phyloP scores from a whole-genome alignment of 176 grass and related monocot species.

The Raddia guianensis region DNA sequence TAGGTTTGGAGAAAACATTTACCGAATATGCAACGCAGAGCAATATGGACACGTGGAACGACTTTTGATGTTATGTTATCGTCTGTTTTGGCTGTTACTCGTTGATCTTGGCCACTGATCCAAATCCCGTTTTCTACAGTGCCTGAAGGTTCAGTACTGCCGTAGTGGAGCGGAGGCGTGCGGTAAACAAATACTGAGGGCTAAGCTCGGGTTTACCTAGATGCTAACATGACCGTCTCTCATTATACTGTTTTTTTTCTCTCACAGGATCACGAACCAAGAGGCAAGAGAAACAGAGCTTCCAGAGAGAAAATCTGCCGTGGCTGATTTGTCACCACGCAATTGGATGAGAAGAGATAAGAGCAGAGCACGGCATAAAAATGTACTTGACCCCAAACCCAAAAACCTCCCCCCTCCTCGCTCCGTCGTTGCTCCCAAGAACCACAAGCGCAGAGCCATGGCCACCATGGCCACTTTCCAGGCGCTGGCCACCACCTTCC shows the following conservation, averaged over 20 bases:
- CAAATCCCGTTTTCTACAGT: no score
- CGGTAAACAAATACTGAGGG: no score
- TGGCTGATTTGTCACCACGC: conserved; percentile 56
- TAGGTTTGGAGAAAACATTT: no score
- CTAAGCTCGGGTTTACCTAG: no score
- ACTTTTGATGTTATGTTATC: no score
- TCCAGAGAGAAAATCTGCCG: not conserved
- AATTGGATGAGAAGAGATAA: conserved; percentile 58
- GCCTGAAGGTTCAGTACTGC: no score
- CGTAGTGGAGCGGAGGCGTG: no score
- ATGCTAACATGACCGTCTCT: not conserved
- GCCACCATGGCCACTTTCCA: conserved; percentile 36
- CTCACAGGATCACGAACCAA: not conserved
- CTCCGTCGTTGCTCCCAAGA: conserved; percentile 22
- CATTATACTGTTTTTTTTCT: not conserved
- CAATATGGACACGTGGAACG: no score
- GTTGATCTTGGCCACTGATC: no score
- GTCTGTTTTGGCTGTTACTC: no score
- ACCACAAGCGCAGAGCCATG: conserved; percentile 34
- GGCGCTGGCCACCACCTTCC: conserved; percentile 44
- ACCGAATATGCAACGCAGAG: no score
- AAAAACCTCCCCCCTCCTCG: not conserved
- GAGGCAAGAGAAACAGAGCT: not conserved
- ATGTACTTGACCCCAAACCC: conserved; percentile 17
- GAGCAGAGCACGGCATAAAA: conserved; percentile 39